Evolutionary conservation across 2,329 filamentous ascomycete genomes (phyloP).

Genomic region (Orbilia ellipsospora): DNA sequence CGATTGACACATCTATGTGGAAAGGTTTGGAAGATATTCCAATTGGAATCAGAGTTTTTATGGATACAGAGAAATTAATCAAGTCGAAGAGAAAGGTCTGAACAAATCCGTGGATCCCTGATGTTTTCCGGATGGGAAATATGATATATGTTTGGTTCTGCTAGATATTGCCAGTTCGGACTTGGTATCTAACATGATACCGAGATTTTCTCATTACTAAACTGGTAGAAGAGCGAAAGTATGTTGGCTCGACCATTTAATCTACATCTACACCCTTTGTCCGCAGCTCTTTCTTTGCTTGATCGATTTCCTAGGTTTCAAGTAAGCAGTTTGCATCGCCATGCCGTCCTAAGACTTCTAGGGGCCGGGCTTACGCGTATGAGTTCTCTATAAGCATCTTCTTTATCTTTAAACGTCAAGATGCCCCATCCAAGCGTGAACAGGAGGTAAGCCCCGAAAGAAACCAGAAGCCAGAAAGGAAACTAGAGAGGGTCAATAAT

Average conservation of each 20-base stretch:
- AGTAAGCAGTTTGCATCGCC: constrained; percentile 14
- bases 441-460: constrained; percentile 90
- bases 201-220: no score
- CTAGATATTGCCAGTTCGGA: background rate
- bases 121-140: background rate
- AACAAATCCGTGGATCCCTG: background rate
- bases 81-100: constrained; percentile 69
- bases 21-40: constrained; percentile 72
- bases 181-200: no score
- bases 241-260: constrained; percentile 61
- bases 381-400: constrained; percentile 87
- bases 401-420: constrained; percentile 95
- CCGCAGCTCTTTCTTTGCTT: constrained; percentile 79
- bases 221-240: no score
- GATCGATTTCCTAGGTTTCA: constrained; percentile 73
- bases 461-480: constrained; percentile 90
- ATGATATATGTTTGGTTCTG: background rate
- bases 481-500: constrained; percentile 69
- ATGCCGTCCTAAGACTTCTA: no score
- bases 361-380: constrained; percentile 33
- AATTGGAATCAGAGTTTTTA: constrained; percentile 94
- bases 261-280: constrained; percentile 82
- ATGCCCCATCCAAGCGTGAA: constrained; percentile 92
- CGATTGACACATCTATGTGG: constrained; percentile 54
- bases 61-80: constrained; percentile 93